Conservation (phyloP, 768 basidiomycete genomes). For the Tulasnella sp. region DNA sequence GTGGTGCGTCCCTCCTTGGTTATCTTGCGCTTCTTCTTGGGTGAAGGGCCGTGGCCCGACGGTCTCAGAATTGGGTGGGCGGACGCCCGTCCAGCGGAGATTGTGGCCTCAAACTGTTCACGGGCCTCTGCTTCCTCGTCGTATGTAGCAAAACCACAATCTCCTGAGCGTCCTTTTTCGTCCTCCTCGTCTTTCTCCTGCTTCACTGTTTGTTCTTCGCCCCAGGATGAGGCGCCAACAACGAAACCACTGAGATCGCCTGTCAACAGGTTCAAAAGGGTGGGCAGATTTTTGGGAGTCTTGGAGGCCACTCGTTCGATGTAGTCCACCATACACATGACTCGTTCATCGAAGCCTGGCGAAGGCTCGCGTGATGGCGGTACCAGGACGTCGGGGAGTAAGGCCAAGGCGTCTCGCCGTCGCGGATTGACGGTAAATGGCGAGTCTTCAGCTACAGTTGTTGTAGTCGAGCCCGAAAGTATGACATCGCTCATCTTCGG, state of each 20-base stretch:
- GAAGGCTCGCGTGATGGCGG: neutral
- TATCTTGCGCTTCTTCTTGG: neutral
- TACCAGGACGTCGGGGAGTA: neutral
- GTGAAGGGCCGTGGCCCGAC: neutral
- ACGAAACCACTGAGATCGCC: constrained; percentile 18
- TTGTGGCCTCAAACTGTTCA: neutral
- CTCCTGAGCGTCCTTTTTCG: neutral
- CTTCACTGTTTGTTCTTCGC: constrained; percentile 11
- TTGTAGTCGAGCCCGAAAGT: neutral
- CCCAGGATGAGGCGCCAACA: neutral
- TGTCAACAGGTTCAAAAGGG: constrained; percentile 9
- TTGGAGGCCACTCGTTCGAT: neutral
- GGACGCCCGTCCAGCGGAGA: neutral
- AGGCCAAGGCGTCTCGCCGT: neutral
- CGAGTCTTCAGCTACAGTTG: neutral
- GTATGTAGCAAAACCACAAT: neutral
- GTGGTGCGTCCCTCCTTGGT: neutral
- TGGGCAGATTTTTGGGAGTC: neutral
- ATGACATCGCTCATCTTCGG: neutral
- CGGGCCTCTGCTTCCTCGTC: constrained; percentile 25
- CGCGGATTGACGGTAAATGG: neutral
- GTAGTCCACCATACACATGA: neutral
- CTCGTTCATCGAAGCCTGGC: neutral
- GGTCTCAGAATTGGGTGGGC: neutral
- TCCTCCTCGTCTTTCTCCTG: neutral